Evolutionary conservation across 1,284 basidiomycete species (phyloP).

Genomic region (Papiliotrema terrestris): DNA sequence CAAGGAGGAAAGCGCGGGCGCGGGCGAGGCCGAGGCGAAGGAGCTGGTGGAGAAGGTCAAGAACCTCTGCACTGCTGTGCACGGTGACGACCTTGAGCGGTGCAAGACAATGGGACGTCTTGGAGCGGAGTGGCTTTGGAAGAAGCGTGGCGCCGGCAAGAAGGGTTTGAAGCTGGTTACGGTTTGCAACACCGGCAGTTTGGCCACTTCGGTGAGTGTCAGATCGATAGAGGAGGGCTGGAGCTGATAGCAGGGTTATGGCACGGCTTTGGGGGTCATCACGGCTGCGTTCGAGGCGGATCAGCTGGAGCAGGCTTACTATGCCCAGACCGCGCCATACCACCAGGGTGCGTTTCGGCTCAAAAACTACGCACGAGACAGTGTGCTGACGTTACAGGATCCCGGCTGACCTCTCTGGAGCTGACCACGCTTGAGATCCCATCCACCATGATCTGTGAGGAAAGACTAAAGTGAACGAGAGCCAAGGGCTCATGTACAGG

Average conservation of each 20-base stretch:
- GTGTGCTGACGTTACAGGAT: conserved; percentile 46
- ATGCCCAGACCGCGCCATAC: conserved; percentile 84
- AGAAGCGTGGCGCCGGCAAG: conserved; percentile 52
- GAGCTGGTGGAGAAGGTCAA: conserved; percentile 61
- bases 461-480: not conserved
- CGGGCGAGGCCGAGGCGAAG: conserved; percentile 27
- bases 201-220: conserved; percentile 75
- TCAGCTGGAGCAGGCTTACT: conserved; percentile 75
- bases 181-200: conserved; percentile 91
- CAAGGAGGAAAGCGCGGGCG: not conserved
- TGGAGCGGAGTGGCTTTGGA: conserved; percentile 78
- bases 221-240: not conserved
- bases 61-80: conserved; percentile 55
- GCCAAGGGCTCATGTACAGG: conserved; percentile 34
- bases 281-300: conserved; percentile 75
- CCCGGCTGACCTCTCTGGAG: conserved; percentile 75
- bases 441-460: conserved; percentile 74
- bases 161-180: conserved; percentile 72
- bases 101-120: conserved; percentile 75
- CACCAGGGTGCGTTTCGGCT: conserved; percentile 65
- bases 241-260: conserved; percentile 65
- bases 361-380: not conserved
- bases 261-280: conserved; percentile 88
- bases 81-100: conserved; percentile 76
- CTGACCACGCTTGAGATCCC: conserved; percentile 75